Evolutionary conservation across 2,329 filamentous ascomycete genomes (phyloP), one percentile per base, ranked within the genome.

Genomic region (Talaromyces sp.): DNA sequence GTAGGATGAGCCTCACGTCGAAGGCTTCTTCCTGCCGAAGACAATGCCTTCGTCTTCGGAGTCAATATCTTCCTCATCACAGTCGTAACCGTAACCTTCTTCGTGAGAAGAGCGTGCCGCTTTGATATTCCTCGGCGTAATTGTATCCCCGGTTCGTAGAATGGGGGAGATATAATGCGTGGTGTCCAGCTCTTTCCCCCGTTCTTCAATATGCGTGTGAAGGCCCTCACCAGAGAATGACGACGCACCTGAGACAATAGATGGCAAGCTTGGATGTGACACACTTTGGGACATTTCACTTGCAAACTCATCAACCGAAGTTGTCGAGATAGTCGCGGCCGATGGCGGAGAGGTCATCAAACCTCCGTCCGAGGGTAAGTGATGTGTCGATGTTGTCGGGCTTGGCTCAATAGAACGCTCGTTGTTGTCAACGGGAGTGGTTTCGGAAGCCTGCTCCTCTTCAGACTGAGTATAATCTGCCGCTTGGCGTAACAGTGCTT

Each of bases 211-310:
- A 17, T 71, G 70, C 19, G 67, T 63, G 22, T 70, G 68, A 13
- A 71, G 69, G 0, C 75, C 74, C 62, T 81, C 79, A 8, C 74
- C 77, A 11, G 79, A 81, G 31, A 81, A 74, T 25, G 80, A 82
- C 0, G 80, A 82, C 13, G 79, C 80, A 33, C 78, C 79, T 0
- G 80, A 82, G 17, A 79, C 69, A 17, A 80, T 78, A 11, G 80
- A 79, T 3, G 79, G 79, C 39, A 82, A 80, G 68, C 80, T 82
- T 4, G 79, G 80, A 67, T 82, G 79, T 9, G 80, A 82, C 47
- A 79, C 78, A 68, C 78, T 81, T 61, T 81, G 79, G 33, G 80
- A 81, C 70, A 82, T 81, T 60, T 79, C 80, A 57, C 80, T 82
- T 39, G 75, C 61, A 50, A 25, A 56, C 62, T 81, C 79, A 62